Evolutionary conservation across 352 stramenopile genomes (phyloP), one percentile per base, ranked within the genome.

Genomic region (Phytopythium kandeliae): DNA sequence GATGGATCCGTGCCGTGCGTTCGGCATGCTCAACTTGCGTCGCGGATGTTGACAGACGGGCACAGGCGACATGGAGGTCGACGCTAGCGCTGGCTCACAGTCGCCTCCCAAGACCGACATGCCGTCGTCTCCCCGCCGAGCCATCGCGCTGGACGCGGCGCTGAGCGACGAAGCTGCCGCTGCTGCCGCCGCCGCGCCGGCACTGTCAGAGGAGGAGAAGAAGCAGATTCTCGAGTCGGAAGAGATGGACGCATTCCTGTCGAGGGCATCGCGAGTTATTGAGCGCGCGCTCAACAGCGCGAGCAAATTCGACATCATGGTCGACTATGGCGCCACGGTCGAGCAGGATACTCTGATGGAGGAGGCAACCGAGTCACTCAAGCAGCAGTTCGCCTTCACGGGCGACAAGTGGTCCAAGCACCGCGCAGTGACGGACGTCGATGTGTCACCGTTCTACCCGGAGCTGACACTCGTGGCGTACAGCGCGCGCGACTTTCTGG

Each of bases 381-480:
- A 90, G 59, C 74, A 78, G 57, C 65, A 85, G 41, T 77, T 81
- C 46, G 65, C 72, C 35, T 92, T 91, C 60, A 60, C 67, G 21
- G 84, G 92, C 58, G 64, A 81, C 28, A 87, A 91, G 60, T 95
- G 84, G 84, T 91, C 77, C 24, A 84, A 78, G 46, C 67, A 85
- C 52, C 81, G 84, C 21, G 84, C 84, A 4, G 82, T 95, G 38
- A 92, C 84, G 0, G 82, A 92, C 61, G 67, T 92, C 9, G 81
- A 92, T 41, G 56, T 92, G 25, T 95, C 84, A 15, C 78, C 80
- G 7, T 92, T 92, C 40, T 95, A 89, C 47, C 78, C 79, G 0
- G 84, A 92, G 58, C 69, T 89, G n/a, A 74, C 78, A 50, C 65
- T 90, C 1, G 67, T 87, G 13, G 61, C 76, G 24, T 88, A 89